phyloP scores from a whole-genome alignment of 805 yeast species.

The Wickerhamomyces chambardii region DNA sequence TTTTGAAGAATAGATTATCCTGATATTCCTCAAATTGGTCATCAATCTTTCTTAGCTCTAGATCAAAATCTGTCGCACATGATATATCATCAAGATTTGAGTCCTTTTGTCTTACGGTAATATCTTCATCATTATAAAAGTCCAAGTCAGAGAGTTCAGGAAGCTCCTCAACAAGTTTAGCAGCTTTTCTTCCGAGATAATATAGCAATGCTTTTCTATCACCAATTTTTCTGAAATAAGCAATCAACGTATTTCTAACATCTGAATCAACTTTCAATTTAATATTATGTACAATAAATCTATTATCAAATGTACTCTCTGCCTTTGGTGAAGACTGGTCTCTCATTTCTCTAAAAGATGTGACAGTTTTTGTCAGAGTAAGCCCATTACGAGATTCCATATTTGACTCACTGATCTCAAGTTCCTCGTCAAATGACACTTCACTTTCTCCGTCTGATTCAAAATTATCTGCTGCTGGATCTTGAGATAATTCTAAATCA shows the following conservation, averaged over 20 bases:
- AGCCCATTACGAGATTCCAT: conserved; percentile 2
- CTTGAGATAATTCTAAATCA: conserved; percentile 19
- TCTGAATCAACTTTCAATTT: conserved; percentile 45
- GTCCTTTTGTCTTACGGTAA: conserved; percentile 9
- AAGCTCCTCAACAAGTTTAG: conserved; percentile 35
- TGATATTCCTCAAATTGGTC: conserved; percentile 31
- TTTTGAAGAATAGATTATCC: conserved; percentile 42
- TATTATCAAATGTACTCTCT: conserved; percentile 37
- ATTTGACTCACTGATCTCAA: background rate
- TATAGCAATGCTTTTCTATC: conserved; percentile 33
- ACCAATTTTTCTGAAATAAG: conserved; percentile 33
- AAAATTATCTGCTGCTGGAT: conserved; percentile 6
- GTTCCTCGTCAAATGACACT: conserved; percentile 1
- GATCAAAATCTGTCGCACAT: conserved; percentile 34
- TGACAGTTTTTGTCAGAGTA: conserved; percentile 8
- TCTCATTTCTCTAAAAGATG: conserved; percentile 22
- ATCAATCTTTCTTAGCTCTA: conserved; percentile 32
- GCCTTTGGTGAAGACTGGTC: conserved; percentile 15
- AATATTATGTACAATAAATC: conserved; percentile 48
- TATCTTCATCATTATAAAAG: conserved; percentile 4
- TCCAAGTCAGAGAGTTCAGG: conserved; percentile 7
- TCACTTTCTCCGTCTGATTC: conserved; percentile 9
- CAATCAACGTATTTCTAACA: conserved; percentile 37
- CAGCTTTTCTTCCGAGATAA: conserved; percentile 39
- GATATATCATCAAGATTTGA: conserved; percentile 32